Conservation (phyloP, 805 yeast genomes). For the Schizosaccharomyces octosporus region DNA sequence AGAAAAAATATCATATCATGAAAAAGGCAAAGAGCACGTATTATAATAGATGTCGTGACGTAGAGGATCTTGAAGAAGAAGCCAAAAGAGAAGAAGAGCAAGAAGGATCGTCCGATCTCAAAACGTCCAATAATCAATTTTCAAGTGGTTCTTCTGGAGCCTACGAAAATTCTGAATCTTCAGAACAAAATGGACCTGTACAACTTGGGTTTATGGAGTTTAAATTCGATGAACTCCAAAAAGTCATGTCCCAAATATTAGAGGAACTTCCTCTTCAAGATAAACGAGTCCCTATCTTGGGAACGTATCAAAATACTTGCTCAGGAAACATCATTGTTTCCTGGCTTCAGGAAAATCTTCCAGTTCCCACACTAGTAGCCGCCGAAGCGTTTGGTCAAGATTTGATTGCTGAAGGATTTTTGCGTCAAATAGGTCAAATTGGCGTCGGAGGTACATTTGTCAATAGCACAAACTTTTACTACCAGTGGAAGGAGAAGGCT, state of each 20-base stretch:
- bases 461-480: slow-evolving; percentile 45
- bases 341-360: slow-evolving; percentile 30
- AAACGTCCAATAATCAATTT: not conserved
- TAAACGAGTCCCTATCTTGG: slow-evolving; percentile 42
- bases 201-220: slow-evolving; percentile 12
- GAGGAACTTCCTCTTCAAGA: slow-evolving; percentile 27
- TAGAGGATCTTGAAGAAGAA: slow-evolving; percentile 27
- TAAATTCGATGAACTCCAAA: slow-evolving; percentile 19
- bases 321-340: slow-evolving; percentile 36
- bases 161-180: not conserved
- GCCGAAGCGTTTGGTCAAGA: slow-evolving; percentile 58
- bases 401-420: slow-evolving; percentile 20
- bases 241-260: slow-evolving; percentile 21
- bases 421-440: slow-evolving; percentile 4
- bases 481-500: slow-evolving; percentile 60
- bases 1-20: slow-evolving; percentile 26
- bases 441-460: slow-evolving; percentile 23
- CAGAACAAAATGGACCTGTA: not conserved
- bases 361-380: slow-evolving; percentile 22
- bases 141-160: not conserved
- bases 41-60: slow-evolving; percentile 49
- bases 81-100: slow-evolving; percentile 3
- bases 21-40: slow-evolving; percentile 35
- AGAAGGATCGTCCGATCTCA: not conserved
- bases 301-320: slow-evolving; percentile 36